Evolutionary conservation across 441 rosid genomes (phyloP).

Genomic region (Gossypium schwendimanii): DNA sequence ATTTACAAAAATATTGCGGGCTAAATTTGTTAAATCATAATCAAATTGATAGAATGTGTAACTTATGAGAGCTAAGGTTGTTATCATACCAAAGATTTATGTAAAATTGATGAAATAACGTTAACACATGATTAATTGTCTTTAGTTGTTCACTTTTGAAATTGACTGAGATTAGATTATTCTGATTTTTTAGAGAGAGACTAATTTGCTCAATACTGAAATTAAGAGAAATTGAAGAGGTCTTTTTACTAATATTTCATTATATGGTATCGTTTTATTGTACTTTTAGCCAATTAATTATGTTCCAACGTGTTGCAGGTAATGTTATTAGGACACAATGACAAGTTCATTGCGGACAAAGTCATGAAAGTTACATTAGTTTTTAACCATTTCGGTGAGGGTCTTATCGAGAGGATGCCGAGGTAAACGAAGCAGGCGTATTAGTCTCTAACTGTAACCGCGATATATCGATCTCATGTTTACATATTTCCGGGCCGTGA

Average conservation of each 20-base stretch:
- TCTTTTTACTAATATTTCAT: too few relatives aligned
- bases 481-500: not conserved
- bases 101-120: too few relatives aligned
- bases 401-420: slow-evolving; percentile 76
- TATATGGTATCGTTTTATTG: not conserved
- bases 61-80: too few relatives aligned
- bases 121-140: too few relatives aligned
- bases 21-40: too few relatives aligned
- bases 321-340: slow-evolving; percentile 66
- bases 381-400: slow-evolving; percentile 61
- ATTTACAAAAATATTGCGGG: too few relatives aligned
- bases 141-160: not conserved
- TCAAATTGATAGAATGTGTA: too few relatives aligned
- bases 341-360: slow-evolving; percentile 40
- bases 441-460: not conserved
- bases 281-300: not conserved
- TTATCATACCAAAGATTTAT: too few relatives aligned
- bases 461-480: not conserved
- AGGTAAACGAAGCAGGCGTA: slow-evolving; percentile 28
- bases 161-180: too few relatives aligned
- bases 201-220: too few relatives aligned
- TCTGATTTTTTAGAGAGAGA: too few relatives aligned
- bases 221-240: too few relatives aligned
- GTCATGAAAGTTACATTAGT: slow-evolving; percentile 64
- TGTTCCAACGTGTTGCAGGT: slow-evolving; percentile 33